Evolutionary conservation across 2,329 filamentous ascomycete species (phyloP), one percentile per base, ranked within the genome.

Genomic region (Coniochaeta sp.): DNA sequence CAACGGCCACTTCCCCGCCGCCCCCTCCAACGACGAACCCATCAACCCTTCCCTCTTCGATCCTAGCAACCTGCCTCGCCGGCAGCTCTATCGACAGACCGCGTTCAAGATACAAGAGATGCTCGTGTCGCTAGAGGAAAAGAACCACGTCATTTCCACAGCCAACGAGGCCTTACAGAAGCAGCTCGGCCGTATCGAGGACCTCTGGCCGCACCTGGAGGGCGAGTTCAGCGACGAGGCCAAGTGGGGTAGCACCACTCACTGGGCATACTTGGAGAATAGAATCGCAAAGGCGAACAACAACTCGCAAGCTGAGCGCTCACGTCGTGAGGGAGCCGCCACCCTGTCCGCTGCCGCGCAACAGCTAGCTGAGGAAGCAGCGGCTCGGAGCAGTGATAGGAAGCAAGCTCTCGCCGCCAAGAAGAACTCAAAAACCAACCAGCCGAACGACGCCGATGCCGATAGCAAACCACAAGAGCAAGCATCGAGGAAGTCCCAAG

Each of bases 251-350:
- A 97, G 91, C 70, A 80, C 84, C 53, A 89, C 83, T 50, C 94
- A 99, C 68, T 99, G 94, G 94, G 94, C 92, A 48, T 97, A 97
- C 66, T 87, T 89, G 18, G 88, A 92, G 61, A 90, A 89, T 63
- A 86, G 92, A 57, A 79, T 83, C 30, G 73, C 73, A 30, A 79
- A 78, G 60, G 73, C 78, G n/a, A 74, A 76, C 32, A 74, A 76
- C 31, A 71, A 75, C 14, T 83, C 81, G 22, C 78, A 83, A 42
- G 82, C 84, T 28, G 89, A 95, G 65, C 79, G 86, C 24, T 85
- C 87, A 47, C 80, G 90, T 54, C 82, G 89, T 57, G 91, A 96
- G 63, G 87, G 86, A 20, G 87, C 86, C 10, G 81, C 87, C 20
- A 83, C 83, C 33, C 88, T 91, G 58, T 89, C 89, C 20, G 87